phyloP scores from a whole-genome alignment of 768 basidiomycete genomes.

The Lactarius indigo region DNA sequence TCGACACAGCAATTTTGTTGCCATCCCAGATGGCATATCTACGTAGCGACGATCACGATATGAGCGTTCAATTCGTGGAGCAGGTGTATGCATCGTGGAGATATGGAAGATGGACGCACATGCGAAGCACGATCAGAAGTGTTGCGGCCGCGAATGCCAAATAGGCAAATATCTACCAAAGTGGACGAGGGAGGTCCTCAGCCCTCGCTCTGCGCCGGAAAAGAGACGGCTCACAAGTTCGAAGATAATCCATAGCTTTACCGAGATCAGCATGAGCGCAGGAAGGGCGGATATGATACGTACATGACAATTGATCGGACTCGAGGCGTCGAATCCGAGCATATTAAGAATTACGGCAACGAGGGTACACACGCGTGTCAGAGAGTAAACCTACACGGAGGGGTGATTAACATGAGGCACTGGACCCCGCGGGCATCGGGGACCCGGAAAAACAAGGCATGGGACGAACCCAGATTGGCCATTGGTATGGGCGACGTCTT shows the following conservation, averaged over 20 bases:
- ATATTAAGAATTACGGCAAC: background rate
- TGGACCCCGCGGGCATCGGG: background rate
- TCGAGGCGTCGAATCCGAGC: background rate
- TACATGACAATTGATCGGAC: conserved; percentile 12
- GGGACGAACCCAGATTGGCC: conserved; percentile 14
- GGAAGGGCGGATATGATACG: background rate
- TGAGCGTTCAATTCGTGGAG: background rate
- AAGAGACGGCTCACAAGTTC: background rate
- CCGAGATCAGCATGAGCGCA: background rate
- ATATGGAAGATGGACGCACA: background rate
- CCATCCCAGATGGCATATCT: conserved; percentile 14
- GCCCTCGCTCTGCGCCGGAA: background rate
- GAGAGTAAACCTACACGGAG: conserved; percentile 8
- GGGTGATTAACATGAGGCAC: background rate
- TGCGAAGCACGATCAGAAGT: conserved; percentile 9
- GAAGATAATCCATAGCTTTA: background rate
- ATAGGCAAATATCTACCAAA: background rate
- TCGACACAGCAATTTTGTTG: background rate
- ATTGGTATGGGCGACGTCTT: conserved; percentile 3
- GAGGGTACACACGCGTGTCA: conserved; percentile 6
- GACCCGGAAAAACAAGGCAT: too few relatives aligned
- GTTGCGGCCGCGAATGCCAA: background rate
- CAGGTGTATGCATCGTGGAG: background rate
- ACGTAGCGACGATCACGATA: background rate
- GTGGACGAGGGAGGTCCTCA: background rate